Base-by-base conservation (phyloP, 2,329 filamentous ascomycete genomes). In the Fusarium decemcellulare region DNA sequence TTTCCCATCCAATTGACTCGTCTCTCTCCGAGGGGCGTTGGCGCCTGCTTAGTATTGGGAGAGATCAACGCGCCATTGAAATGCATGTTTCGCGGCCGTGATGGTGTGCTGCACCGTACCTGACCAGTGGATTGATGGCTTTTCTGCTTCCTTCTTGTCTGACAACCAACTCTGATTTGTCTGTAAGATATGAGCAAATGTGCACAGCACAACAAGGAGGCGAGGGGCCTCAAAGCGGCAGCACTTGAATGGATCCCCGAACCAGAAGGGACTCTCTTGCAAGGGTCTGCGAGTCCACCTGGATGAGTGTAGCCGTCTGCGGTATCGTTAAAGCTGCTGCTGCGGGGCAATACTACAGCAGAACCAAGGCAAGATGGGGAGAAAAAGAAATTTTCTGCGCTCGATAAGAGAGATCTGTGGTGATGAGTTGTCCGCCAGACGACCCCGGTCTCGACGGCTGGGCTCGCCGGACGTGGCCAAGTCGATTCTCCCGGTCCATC, bases 61-160 rank as follows among this genome's bases (percentile, higher is more conserved):
- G 58, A 61, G 70, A 68, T 62, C 64, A 64, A 74, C 58, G 67
- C 71, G 63, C 67, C 69, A 70, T 73, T 54, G 62, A 52, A 63
- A 54, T 72, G 62, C 71, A 74, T 72, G 66, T 61, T 61, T 47
- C 59, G 62, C 59, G 48, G 60, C 43, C 65, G 34, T 54, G 60
- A 72, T 72, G 71, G 71, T 67, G 63, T 67, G 59, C 46, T 32
- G 61, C 63, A 58, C 64, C 69, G 61, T 65, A 59, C 64, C 69
- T 64, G 54, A 61, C 51, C 61, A 53, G 59, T 68, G 67, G 56
- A 61, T 63, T 62, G 66, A 59, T 70, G 63, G 67, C 52, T 68
- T 70, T 30, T 37, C 29, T 29, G 23, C 23, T 54, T 54, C 43
- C 51, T 40, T 59, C 53, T 63, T 65, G 27, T 61, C 50, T 34